Evolutionary conservation across 2,329 filamentous ascomycete genomes (phyloP).

Genomic region (Aspergillus sclerotialis): DNA sequence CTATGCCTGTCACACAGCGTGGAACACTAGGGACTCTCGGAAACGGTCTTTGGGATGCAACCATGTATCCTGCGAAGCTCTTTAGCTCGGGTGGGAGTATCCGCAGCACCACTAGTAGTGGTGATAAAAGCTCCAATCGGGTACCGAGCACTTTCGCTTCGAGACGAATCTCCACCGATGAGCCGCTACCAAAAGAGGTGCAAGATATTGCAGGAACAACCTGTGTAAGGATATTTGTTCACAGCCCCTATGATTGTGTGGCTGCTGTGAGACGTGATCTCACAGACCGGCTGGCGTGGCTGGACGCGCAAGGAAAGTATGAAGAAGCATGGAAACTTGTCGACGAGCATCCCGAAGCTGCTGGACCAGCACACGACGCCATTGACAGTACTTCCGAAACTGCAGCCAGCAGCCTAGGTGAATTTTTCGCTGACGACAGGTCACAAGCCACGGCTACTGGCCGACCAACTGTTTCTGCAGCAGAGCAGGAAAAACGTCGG

Average conservation of each 20-base stretch:
- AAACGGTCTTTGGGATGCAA: constrained; percentile 76
- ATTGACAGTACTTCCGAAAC: constrained; percentile 25
- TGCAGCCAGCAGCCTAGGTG: constrained; percentile 42
- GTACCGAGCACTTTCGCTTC: constrained; percentile 47
- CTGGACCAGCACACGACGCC: constrained; percentile 34
- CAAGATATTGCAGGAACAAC: constrained; percentile 47
- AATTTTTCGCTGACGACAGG: constrained; percentile 68
- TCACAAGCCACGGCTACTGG: constrained; percentile 57
- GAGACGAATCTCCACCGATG: constrained; percentile 42
- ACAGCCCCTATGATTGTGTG: constrained; percentile 96
- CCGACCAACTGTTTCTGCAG: constrained; percentile 54
- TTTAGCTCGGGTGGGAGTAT: constrained; percentile 84
- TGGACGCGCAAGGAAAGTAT: constrained; percentile 73
- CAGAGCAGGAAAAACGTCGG: constrained; percentile 79
- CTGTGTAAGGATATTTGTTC: constrained; percentile 80
- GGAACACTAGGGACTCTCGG: constrained; percentile 73
- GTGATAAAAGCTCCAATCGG: constrained; percentile 51
- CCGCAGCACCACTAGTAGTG: constrained; percentile 47
- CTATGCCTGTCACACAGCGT: constrained; percentile 57
- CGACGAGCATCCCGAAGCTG: constrained; percentile 74
- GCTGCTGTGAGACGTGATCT: constrained; percentile 81
- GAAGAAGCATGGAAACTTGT: constrained; percentile 83
- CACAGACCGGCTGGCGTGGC: constrained; percentile 77
- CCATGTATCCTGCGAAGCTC: constrained; percentile 76
- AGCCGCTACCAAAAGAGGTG: constrained; percentile 31